These are phyloP conservation scores for Metarhizium anisopliae DNA, from an alignment of 2,329 filamentous ascomycete genomes.

Conservation along the genomic window DNA sequence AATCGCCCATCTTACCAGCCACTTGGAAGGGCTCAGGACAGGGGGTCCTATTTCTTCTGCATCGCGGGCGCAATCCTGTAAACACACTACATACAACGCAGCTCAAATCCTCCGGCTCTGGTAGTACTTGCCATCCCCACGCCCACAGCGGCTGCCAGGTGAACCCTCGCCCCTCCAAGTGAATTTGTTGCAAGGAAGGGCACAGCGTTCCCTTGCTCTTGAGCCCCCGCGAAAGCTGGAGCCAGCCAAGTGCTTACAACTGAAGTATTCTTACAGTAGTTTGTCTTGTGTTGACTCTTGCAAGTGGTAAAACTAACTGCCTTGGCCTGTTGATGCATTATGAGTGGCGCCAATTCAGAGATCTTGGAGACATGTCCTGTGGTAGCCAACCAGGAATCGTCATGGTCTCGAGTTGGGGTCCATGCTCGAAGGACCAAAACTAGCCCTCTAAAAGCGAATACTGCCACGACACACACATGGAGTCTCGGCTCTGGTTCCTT, in stretches of 20 bases:
- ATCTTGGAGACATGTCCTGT: constrained; percentile 21
- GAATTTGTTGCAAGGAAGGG: background rate
- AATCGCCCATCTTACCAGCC: constrained; percentile 4
- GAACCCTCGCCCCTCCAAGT: background rate
- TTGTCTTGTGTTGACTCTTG: background rate
- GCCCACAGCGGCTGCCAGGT: constrained; percentile 4
- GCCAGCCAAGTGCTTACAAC: background rate
- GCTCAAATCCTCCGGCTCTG: background rate
- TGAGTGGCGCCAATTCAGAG: constrained; percentile 19
- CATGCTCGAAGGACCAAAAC: background rate
- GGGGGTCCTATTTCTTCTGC: background rate
- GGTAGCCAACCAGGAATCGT: constrained; percentile 18
- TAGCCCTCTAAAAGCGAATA: background rate
- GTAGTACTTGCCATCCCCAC: background rate
- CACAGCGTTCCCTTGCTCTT: background rate
- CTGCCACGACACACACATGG: constrained; percentile 2
- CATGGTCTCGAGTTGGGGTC: background rate
- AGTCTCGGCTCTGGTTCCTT: constrained; percentile 1
- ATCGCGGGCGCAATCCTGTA: background rate
- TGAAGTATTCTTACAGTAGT: background rate
- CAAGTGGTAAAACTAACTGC: background rate
- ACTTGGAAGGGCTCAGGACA: background rate
- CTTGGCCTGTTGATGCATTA: constrained; percentile 20
- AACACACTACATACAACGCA: background rate
- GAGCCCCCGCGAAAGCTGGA: background rate